phyloP scores from a whole-genome alignment of 805 yeast genomes.

The Ogataea paraovalis region DNA sequence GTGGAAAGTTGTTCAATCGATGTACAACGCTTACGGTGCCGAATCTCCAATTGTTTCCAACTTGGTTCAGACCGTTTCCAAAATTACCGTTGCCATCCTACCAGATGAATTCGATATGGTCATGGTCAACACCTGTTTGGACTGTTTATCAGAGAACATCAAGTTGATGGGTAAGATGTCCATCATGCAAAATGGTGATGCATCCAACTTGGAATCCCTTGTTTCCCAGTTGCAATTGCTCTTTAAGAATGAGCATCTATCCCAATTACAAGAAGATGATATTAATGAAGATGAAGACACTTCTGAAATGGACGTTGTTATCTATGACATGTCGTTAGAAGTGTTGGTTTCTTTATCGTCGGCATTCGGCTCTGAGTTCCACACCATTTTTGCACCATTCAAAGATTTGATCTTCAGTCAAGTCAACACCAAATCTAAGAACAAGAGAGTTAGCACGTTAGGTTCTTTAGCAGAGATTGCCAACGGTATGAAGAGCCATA shows the following conservation, averaged over 20 bases:
- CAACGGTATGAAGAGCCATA: constrained; percentile 60
- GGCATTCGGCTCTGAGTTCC: constrained; percentile 76
- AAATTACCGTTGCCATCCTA: constrained; percentile 56
- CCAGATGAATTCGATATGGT: constrained; percentile 79
- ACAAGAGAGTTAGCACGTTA: constrained; percentile 76
- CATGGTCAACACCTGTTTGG: constrained; percentile 77
- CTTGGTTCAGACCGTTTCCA: constrained; percentile 64
- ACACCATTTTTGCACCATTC: constrained; percentile 65
- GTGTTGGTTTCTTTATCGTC: constrained; percentile 72
- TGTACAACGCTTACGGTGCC: constrained; percentile 54
- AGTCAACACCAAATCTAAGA: constrained; percentile 57
- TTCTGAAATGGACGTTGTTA: constrained; percentile 59
- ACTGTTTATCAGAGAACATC: constrained; percentile 64
- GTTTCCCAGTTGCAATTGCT: constrained; percentile 69
- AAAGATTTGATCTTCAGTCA: constrained; percentile 57
- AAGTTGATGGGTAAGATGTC: constrained; percentile 71
- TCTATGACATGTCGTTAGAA: constrained; percentile 83
- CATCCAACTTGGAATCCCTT: constrained; percentile 57
- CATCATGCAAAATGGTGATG: constrained; percentile 54
- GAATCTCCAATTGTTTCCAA: constrained; percentile 48
- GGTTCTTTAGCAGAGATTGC: constrained; percentile 92
- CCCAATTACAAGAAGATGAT: constrained; percentile 56
- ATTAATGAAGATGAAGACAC: constrained; percentile 42
- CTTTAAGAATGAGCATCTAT: constrained; percentile 77
- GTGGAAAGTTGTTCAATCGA: constrained; percentile 78